These are phyloP conservation scores for Taphrina deformans DNA, from an alignment of 1,139 yeast species.

Conservation along the genomic window DNA sequence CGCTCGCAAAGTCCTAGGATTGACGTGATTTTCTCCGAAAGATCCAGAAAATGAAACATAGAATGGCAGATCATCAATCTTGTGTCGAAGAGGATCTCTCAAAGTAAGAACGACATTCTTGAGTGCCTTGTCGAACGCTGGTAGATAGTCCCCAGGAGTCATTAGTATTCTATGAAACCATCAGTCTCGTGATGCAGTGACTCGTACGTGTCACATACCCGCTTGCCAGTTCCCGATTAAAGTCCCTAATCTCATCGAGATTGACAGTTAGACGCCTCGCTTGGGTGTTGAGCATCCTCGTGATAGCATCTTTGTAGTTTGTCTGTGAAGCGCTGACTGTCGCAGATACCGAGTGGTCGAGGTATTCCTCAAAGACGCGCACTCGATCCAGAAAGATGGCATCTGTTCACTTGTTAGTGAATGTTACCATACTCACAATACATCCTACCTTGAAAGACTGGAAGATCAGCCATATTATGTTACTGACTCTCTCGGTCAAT, in stretches of 20 bases:
- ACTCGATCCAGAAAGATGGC: conserved; percentile 66
- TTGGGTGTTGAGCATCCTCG: conserved; percentile 66
- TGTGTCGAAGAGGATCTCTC: conserved; percentile 48
- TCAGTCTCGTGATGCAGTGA: neutral
- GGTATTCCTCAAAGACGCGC: conserved; percentile 82
- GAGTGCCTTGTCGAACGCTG: conserved; percentile 86
- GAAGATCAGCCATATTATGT: conserved; percentile 25
- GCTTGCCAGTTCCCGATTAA: conserved; percentile 73
- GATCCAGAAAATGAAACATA: conserved; percentile 86
- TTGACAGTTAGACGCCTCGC: conserved; percentile 71
- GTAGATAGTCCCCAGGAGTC: conserved; percentile 79
- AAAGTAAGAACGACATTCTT: conserved; percentile 69
- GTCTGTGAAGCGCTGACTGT: conserved; percentile 51
- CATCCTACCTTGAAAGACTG: conserved; percentile 23
- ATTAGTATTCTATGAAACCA: conserved; percentile 51
- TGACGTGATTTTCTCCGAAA: conserved; percentile 81
- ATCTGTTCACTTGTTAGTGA: conserved; percentile 39
- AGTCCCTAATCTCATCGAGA: conserved; percentile 83
- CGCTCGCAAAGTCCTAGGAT: conserved; percentile 85
- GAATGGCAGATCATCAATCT: conserved; percentile 63
- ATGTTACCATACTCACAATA: neutral
- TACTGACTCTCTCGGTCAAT: neutral
- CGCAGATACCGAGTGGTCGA: conserved; percentile 49
- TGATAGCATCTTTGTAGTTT: conserved; percentile 68
- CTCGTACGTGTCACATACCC: conserved; percentile 50